Base-by-base conservation (phyloP, 768 basidiomycete genomes). In the Macrolepiota dolichaula region DNA sequence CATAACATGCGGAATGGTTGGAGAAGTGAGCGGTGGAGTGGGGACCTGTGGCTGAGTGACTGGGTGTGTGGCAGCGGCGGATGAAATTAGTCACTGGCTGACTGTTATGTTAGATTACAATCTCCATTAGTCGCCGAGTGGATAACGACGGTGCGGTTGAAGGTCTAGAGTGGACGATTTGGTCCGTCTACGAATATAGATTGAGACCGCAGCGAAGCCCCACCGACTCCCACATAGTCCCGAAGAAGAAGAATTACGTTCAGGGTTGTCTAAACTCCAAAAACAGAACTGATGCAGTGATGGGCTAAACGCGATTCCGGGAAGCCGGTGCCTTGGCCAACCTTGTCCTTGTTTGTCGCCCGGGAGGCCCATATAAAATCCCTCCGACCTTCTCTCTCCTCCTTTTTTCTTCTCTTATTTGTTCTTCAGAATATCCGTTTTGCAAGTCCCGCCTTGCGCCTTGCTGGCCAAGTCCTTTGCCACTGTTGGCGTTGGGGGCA, bases 381-480 rank as follows among this genome's bases (percentile, higher is more conserved):
- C 37, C 17, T 22, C 22, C 22, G 13, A 12, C 5, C 13, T 24
- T 13, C 2, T 38, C 37, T 32, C 19, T 32, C 29, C 35, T 47
- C 24, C 13, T 37, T 49, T n/a, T 61, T 44, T 61, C 25, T 49
- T 49, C 47, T 24, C 24, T 24, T 24, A 19, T 40, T 50, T 27
- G 24, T 22, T 42, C 40, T 19, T 51, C 46, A 54, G 24, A 59
- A 25, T 40, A 51, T 42, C 44, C 52, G 44, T 55, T 29, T 38
- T 24, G 59, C 59, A 60, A 60, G 59, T 60, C 29, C 38, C 22
- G 27, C 38, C 59, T 60, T 60, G 59, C 51, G 59, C 59, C 59
- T 61, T 61, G 59, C 59, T 61, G 51, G 59, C 59, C 59, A 61
- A 49, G 59, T 54, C 59, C 32, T 38, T 27, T 52, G 51, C 59